These are phyloP conservation scores for Mortierella sp. DNA, from an alignment of 371 early-diverging fungal species.

Conservation along the genomic window DNA sequence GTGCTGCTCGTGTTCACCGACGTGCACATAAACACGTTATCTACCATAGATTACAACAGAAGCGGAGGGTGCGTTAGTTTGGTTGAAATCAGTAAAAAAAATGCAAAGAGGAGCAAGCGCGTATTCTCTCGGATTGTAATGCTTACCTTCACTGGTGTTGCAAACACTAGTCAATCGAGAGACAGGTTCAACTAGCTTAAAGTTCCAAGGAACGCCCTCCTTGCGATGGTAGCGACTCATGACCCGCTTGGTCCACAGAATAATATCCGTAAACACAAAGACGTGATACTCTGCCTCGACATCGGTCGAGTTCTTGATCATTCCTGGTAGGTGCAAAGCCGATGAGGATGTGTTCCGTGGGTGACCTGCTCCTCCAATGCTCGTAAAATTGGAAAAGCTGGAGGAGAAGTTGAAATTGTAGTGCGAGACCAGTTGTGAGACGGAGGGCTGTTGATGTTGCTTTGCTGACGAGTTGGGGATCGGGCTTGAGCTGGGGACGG, in stretches of 20 bases:
- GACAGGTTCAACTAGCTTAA: slow-evolving; percentile 53
- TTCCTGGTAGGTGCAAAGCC: slow-evolving; percentile 37
- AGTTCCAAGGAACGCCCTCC: slow-evolving; percentile 53
- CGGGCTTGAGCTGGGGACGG: slow-evolving; percentile 12
- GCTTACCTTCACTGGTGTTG: slow-evolving; percentile 46
- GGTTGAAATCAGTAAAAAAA: neutral
- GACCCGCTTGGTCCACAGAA: slow-evolving; percentile 54
- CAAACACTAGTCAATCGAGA: slow-evolving; percentile 49
- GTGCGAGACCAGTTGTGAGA: slow-evolving; percentile 38
- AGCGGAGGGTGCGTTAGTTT: neutral
- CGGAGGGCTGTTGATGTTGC: slow-evolving; percentile 17
- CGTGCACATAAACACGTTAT: slow-evolving; percentile 54
- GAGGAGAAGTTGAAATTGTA: slow-evolving; percentile 45
- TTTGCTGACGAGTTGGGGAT: slow-evolving; percentile 22
- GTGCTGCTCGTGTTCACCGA: slow-evolving; percentile 52
- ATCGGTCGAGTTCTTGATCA: slow-evolving; percentile 50
- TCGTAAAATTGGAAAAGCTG: slow-evolving; percentile 36
- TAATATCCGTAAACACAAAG: slow-evolving; percentile 54
- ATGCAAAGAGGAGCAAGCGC: neutral
- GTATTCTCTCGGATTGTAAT: neutral
- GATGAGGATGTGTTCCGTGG: slow-evolving; percentile 42
- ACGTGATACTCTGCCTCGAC: slow-evolving; percentile 54
- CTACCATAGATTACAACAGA: neutral
- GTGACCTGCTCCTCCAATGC: slow-evolving; percentile 24
- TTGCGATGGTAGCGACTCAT: slow-evolving; percentile 55